Base-by-base conservation (phyloP, 1,284 basidiomycete species). In the Sutorius eximius region DNA sequence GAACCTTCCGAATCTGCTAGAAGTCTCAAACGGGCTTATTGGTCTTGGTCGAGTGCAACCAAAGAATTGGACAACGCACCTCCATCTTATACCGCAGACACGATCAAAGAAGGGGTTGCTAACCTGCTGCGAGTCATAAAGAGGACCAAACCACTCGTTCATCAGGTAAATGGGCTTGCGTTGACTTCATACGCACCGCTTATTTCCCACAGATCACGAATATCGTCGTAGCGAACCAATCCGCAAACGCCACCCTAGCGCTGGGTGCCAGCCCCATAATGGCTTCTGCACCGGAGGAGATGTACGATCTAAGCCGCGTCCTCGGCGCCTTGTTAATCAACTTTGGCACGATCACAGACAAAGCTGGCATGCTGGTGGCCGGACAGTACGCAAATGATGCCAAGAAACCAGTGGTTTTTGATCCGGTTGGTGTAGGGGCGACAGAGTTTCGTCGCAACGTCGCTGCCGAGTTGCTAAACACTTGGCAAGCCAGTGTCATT, bases 381-480 rank as follows among this genome's bases (percentile, higher is more conserved):
- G 93, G 92, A 76, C 63, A 59, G 64, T 73, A 56, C 56, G 91
- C 91, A 10, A 95, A 96, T 65, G 66, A 77, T 37, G 82, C 81
- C 53, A 77, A 79, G 60, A 94, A 90, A 66, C 94, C 95, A 0
- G 73, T 98, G 4, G 80, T 98, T 0, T 93, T 97, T 60, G 95
- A 98, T 71, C 95, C 95, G 2, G 96, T 98, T 5, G 96, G 94
- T 4, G 83, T 95, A 0, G 95, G 95, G 7, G 94, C 95, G 1
- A 92, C 91, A 5, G 61, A 72, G 1, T 93, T 86, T 69, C 80
- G 95, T 38, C 82, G 82, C 59, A 73, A 77, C 16, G 81, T 79
- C 13, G 83, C 86, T 8, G 34, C 69, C 85, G 90, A 87, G 52
- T 79, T 98, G 13, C 74, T 98, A n/a, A 81, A 90, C 59, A 75